phyloP scores from a whole-genome alignment of 139 green algal genomes.

The Zygnema circumcarinatum region DNA sequence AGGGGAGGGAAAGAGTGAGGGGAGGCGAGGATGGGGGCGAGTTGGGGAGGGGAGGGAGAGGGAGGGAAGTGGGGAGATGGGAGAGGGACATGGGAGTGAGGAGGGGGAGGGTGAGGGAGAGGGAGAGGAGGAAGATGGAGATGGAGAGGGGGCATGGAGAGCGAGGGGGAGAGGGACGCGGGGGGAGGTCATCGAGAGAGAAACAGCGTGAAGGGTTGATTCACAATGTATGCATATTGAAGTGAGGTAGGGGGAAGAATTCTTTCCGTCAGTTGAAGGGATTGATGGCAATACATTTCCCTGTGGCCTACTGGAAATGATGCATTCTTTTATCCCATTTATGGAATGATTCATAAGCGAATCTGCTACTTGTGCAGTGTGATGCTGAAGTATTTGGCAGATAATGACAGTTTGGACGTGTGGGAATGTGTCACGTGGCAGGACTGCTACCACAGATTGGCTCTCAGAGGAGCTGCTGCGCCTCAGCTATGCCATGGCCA shows the following conservation, averaged over 20 bases:
- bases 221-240: not conserved
- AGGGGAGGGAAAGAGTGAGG: not conserved
- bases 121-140: not conserved
- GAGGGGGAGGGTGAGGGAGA: not conserved
- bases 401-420: no score
- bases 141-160: not conserved
- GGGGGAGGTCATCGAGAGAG: not conserved
- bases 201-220: not conserved
- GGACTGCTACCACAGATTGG: not conserved
- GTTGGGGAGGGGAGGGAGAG: not conserved
- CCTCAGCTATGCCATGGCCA: not conserved
- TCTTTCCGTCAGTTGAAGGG: no score
- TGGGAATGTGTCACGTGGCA: no score
- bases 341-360: no score
- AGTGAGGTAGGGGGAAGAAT: not conserved
- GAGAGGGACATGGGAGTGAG: not conserved
- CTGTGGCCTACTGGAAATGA: no score
- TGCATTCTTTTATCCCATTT: no score
- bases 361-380: no score
- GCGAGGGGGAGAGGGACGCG: not conserved
- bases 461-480: constrained; percentile 6
- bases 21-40: not conserved
- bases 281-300: no score
- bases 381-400: no score
- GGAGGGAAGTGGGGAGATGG: not conserved